phyloP scores from a whole-genome alignment of 108 stramenopile genomes.

The Discostella pseudostelligera region DNA sequence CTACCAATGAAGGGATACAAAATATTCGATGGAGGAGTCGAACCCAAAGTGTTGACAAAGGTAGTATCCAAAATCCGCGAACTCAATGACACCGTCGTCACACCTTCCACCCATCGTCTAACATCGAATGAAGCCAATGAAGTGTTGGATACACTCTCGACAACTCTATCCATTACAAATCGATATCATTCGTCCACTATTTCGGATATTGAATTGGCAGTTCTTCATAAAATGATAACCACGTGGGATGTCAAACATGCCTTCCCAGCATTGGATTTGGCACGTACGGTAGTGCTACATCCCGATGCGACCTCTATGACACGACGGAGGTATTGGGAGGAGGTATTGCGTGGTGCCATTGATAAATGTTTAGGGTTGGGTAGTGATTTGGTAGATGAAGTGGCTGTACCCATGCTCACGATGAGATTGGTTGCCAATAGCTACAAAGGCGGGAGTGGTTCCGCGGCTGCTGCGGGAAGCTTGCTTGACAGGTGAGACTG shows the following conservation, averaged over 20 bases:
- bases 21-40: slow-evolving; percentile 64
- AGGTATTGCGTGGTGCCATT: slow-evolving; percentile 36
- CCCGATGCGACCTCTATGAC: slow-evolving; percentile 60
- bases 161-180: slow-evolving; percentile 67
- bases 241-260: slow-evolving; percentile 48
- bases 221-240: slow-evolving; percentile 58
- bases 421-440: slow-evolving; percentile 76
- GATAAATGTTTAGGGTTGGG: slow-evolving; percentile 40
- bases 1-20: slow-evolving; percentile 72
- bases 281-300: slow-evolving; percentile 68
- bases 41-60: slow-evolving; percentile 65
- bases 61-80: slow-evolving; percentile 71
- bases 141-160: slow-evolving; percentile 35
- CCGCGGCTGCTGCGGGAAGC: slow-evolving; percentile 53
- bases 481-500: slow-evolving; percentile 34
- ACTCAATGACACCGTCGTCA: slow-evolving; percentile 38
- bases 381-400: slow-evolving; percentile 40
- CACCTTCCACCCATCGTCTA: slow-evolving; percentile 22
- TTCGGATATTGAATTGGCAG: slow-evolving; percentile 42
- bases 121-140: slow-evolving; percentile 37
- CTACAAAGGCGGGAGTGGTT: slow-evolving; percentile 73
- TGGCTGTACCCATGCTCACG: slow-evolving; percentile 84
- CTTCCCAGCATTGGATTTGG: slow-evolving; percentile 84
- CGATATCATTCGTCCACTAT: slow-evolving; percentile 78
- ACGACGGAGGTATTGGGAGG: slow-evolving; percentile 55